Evolutionary conservation across 352 stramenopile species (phyloP).

Genomic region (Phytophthora fragariae): DNA sequence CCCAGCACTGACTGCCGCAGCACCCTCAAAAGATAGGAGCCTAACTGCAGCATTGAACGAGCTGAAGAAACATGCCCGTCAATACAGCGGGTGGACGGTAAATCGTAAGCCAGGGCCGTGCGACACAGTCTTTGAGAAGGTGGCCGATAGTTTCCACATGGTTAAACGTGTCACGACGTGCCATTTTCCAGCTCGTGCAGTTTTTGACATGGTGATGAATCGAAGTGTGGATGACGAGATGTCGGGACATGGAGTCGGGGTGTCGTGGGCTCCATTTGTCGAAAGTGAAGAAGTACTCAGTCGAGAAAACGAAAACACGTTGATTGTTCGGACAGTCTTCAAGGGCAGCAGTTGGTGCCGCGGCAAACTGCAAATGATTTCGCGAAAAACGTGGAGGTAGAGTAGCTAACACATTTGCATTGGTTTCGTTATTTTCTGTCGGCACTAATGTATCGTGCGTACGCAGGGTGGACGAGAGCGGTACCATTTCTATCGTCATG

Average conservation of each 20-base stretch:
- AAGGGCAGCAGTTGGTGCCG: constrained; percentile 55
- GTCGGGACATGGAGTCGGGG: constrained; percentile 13
- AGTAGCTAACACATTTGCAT: constrained; percentile 16
- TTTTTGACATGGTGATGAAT: constrained; percentile 80
- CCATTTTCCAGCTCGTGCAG: constrained; percentile 67
- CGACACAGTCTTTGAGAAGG: constrained; percentile 66
- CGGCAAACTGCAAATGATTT: constrained; percentile 60
- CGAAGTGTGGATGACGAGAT: constrained; percentile 34
- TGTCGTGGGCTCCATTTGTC: constrained; percentile 50
- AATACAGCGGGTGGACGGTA: constrained; percentile 51
- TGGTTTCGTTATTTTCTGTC: not conserved
- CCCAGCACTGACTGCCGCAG: constrained; percentile 28
- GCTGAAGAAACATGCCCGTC: constrained; percentile 53
- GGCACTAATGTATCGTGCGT: constrained; percentile 2
- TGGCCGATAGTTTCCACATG: constrained; percentile 67
- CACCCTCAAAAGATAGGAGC: constrained; percentile 62
- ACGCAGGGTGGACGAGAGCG: constrained; percentile 67
- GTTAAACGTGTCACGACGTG: constrained; percentile 71
- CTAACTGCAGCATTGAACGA: constrained; percentile 61
- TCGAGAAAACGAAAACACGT: constrained; percentile 59
- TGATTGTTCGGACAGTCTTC: constrained; percentile 64
- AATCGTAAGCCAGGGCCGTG: constrained; percentile 46
- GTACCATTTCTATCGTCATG: constrained; percentile 70
- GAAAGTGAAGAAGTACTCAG: constrained; percentile 58
- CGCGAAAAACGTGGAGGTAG: constrained; percentile 74